Evolutionary conservation across 1,284 basidiomycete genomes (phyloP), one percentile per base, ranked within the genome.

Genomic region (Cronartium quercuum): DNA sequence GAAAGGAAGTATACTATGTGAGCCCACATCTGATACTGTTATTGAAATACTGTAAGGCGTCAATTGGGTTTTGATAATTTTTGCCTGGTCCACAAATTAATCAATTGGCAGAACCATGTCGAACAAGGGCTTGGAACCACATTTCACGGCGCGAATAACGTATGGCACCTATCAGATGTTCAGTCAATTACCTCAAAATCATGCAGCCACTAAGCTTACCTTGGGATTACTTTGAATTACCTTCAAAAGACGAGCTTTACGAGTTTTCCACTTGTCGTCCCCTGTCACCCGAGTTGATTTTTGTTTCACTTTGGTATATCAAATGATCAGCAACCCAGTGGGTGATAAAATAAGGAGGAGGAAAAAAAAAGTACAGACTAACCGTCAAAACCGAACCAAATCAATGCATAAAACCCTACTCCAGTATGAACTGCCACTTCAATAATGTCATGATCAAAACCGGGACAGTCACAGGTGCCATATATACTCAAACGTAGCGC

Each of bases 51-150:
- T 81, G 13, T 89, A 82, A 76, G 79, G 82, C 9, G 85, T 83
- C 21, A 90, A 81, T 75, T 84, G 85, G 24, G 80, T 77, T 79
- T 87, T 87, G 35, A 86, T 84, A 0, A 80, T 79, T 9, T 76
- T 80, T 21, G 90, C 86, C 80, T 90, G 85, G 0, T 81, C 77
- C 1, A 88, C 86, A n/a, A 91, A 85, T 44, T 84, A 81, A 0
- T 79, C 64, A 35, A 86, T 84, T 5, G 84, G 40, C 24, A 91
- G 82, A 34, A 86, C 89, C 66, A 82, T 74, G 79, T 90, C 89
- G 78, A 82, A 91, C 38, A 91, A 82, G 2, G 90, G 90, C 78
- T 91, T 89, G 0, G 88, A 88, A n/a, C 89, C 89, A 75, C 90
- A 88, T 76, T 89, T 88, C 6, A 90, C 82, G 2, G 84, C 86